Percentiles rank a stretch among this genome's conserved stretches.
Conservation (phyloP, 805 yeast genomes). For the Candida tammaniensis region DNA sequence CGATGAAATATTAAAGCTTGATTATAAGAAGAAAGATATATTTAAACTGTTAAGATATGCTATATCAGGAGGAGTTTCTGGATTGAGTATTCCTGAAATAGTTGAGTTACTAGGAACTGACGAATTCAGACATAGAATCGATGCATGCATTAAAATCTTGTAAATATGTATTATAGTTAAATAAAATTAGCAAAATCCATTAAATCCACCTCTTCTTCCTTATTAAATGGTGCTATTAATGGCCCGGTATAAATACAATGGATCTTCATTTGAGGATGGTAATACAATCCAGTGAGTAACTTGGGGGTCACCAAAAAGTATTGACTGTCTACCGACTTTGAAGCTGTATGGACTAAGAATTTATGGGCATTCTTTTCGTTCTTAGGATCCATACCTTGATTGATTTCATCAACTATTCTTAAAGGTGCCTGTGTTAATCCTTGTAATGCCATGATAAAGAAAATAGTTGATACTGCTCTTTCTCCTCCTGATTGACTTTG, state of each 20-base stretch:
- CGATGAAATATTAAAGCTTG: slow-evolving; percentile 1
- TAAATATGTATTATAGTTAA: no score
- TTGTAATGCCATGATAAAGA: slow-evolving; percentile 87
- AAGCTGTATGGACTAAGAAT: slow-evolving; percentile 81
- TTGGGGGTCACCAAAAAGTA: slow-evolving; percentile 94
- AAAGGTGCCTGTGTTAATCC: slow-evolving; percentile 86
- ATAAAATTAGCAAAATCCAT: slow-evolving; percentile 26
- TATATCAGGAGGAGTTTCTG: slow-evolving; percentile 66
- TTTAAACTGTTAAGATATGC: slow-evolving; percentile 66
- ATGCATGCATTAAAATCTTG: neutral
- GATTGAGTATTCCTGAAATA: slow-evolving; percentile 61
- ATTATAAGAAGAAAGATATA: slow-evolving; percentile 35
- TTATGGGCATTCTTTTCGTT: slow-evolving; percentile 87
- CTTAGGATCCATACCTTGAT: slow-evolving; percentile 97
- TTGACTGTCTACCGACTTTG: slow-evolving; percentile 60
- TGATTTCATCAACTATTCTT: slow-evolving; percentile 94
- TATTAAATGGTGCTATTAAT: slow-evolving; percentile 18
- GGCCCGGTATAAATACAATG: slow-evolving; percentile 67
- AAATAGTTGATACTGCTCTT: slow-evolving; percentile 90
- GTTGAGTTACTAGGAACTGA: slow-evolving; percentile 52
- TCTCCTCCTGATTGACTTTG: slow-evolving; percentile 97
- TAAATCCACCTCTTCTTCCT: slow-evolving; percentile 18
- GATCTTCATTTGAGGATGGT: slow-evolving; percentile 75
- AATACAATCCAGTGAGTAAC: slow-evolving; percentile 70
- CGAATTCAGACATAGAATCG: slow-evolving; percentile 28